Conservation (phyloP, 768 basidiomycete genomes). For the Hypsizygus marmoreus region DNA sequence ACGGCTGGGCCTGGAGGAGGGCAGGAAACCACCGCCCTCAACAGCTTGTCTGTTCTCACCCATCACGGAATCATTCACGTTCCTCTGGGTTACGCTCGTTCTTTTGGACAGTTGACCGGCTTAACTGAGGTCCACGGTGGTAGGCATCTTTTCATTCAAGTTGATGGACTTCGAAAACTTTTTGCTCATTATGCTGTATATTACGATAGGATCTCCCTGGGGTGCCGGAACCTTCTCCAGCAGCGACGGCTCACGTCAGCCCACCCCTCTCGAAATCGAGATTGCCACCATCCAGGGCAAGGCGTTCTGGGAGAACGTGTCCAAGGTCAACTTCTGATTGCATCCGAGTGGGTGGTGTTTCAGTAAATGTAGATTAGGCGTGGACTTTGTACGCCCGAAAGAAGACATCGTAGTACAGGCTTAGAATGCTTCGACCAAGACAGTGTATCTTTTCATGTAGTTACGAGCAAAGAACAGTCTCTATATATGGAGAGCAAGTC, state of each 20-base stretch:
- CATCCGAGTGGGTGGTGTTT: too few species aligned
- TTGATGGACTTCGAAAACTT: not conserved
- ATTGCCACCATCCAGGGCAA: constrained; percentile 61
- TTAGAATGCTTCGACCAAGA: too few species aligned
- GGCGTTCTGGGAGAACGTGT: constrained; percentile 51
- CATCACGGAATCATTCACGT: constrained; percentile 78
- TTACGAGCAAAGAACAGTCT: too few species aligned
- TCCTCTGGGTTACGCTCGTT: constrained; percentile 67
- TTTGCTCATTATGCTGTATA: not conserved
- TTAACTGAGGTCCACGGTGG: constrained; percentile 61
- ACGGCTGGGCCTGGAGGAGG: constrained; percentile 78
- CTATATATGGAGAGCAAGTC: too few species aligned
- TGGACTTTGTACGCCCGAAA: too few species aligned
- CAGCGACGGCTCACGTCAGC: constrained; percentile 59
- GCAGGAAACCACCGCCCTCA: constrained; percentile 65
- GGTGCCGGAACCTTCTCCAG: constrained; percentile 74
- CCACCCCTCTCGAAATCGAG: constrained; percentile 56
- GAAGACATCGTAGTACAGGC: too few species aligned
- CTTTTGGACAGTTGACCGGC: constrained; percentile 41
- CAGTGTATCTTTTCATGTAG: too few species aligned
- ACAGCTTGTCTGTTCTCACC: constrained; percentile 54
- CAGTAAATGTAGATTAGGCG: not conserved
- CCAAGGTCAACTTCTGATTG: constrained; percentile 40
- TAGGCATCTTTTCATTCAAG: constrained; percentile 28
- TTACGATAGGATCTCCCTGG: constrained; percentile 66